Evolutionary conservation across 345 rosid genomes (phyloP).

Genomic region (Citrus cavaleriei): DNA sequence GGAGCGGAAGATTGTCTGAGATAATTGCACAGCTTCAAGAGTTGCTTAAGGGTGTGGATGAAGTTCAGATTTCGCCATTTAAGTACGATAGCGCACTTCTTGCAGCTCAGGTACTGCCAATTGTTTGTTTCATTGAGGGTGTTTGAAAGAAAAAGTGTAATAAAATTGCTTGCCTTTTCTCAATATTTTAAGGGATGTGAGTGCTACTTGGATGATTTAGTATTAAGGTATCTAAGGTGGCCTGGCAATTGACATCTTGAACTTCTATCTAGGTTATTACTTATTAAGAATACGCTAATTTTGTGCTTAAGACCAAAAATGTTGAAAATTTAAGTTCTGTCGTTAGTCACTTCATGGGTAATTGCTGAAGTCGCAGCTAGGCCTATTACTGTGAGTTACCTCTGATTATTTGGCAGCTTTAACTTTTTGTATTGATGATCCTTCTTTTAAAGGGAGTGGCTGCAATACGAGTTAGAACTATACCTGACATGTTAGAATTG

Average conservation of each 20-base stretch:
- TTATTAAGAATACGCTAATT: background rate
- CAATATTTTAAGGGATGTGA: background rate
- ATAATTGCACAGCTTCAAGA: conserved; percentile 78
- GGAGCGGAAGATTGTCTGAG: conserved; percentile 74
- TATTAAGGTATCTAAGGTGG: background rate
- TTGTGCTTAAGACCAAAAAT: background rate
- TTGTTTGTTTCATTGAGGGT: background rate
- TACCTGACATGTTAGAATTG: background rate
- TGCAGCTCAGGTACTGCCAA: conserved; percentile 72
- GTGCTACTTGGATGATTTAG: background rate
- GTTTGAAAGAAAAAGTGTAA: background rate
- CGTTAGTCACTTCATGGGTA: background rate
- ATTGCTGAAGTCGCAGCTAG: background rate
- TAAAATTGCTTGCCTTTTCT: background rate
- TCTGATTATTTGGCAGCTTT: background rate
- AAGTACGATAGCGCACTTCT: conserved; percentile 58
- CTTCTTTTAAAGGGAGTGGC: background rate
- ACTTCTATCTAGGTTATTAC: background rate
- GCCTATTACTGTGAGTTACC: background rate
- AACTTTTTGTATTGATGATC: background rate
- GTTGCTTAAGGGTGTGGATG: conserved; percentile 67
- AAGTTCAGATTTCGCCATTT: conserved; percentile 46
- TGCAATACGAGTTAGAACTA: too few species aligned
- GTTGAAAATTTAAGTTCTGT: background rate
- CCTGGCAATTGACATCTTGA: background rate